Evolutionary conservation across 805 yeast genomes (phyloP).

Genomic region (Lachancea lanzarotensis): DNA sequence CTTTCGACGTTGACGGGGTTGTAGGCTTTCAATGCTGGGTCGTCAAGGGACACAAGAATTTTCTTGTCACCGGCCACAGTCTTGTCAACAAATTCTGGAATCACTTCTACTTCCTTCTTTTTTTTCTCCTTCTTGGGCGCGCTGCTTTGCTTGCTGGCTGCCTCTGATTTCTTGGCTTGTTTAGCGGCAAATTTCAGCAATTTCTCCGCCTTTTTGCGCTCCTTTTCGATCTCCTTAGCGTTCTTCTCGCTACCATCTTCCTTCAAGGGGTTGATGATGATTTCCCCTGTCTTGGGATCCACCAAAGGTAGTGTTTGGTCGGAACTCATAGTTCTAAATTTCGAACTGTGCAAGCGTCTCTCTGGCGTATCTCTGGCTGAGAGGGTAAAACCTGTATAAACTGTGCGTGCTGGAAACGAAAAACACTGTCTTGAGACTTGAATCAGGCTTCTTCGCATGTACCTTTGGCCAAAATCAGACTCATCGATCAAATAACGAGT

Average conservation of each 20-base stretch:
- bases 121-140: slow-evolving; percentile 64
- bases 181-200: slow-evolving; percentile 81
- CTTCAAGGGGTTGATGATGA: slow-evolving; percentile 33
- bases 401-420: background rate
- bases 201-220: slow-evolving; percentile 82
- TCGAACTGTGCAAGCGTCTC: slow-evolving; percentile 7
- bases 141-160: slow-evolving; percentile 15
- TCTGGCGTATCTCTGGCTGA: background rate
- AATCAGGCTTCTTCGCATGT: background rate
- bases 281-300: slow-evolving; percentile 33
- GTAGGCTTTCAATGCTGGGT: slow-evolving; percentile 90
- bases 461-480: background rate
- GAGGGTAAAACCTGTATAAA: background rate
- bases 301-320: slow-evolving; percentile 32
- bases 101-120: slow-evolving; percentile 60
- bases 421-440: background rate
- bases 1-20: slow-evolving; percentile 89
- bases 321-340: slow-evolving; percentile 20
- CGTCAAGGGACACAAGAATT: slow-evolving; percentile 75
- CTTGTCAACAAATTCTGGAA: slow-evolving; percentile 78
- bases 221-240: slow-evolving; percentile 78
- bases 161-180: slow-evolving; percentile 53
- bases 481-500: no score
- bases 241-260: slow-evolving; percentile 51
- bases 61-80: slow-evolving; percentile 91